Percentiles rank a stretch among this genome's conserved stretches.
Evolutionary conservation across 345 rosid genomes (phyloP).

Genomic region (Populus tremula): DNA sequence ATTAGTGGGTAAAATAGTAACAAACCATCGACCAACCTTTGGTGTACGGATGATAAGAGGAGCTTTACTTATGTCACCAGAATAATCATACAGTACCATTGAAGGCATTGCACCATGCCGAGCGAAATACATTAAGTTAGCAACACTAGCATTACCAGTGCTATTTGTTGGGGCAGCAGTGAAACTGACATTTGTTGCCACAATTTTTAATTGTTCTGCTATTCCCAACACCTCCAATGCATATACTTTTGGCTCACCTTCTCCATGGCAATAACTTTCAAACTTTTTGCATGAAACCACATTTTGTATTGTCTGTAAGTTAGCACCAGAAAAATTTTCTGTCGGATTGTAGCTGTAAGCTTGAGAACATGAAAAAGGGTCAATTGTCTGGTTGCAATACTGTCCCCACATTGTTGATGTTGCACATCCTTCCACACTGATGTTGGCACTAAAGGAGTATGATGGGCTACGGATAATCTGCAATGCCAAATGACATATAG

Average conservation of each 20-base stretch:
- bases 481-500: slow-evolving; percentile 23
- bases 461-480: slow-evolving; percentile 72
- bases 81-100: slow-evolving; percentile 58
- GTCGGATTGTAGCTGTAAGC: slow-evolving; percentile 35
- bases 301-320: slow-evolving; percentile 32
- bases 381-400: slow-evolving; percentile 78
- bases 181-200: slow-evolving; percentile 37
- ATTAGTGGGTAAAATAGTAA: slow-evolving; percentile 52
- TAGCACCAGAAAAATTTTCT: slow-evolving; percentile 19
- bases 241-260: slow-evolving; percentile 58
- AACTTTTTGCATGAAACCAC: slow-evolving; percentile 57
- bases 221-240: slow-evolving; percentile 56
- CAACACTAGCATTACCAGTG: slow-evolving; percentile 23
- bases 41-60: slow-evolving; percentile 67
- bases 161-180: slow-evolving; percentile 33
- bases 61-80: slow-evolving; percentile 48
- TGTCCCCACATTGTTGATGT: slow-evolving; percentile 73
- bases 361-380: slow-evolving; percentile 59
- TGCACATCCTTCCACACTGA: slow-evolving; percentile 83
- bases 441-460: slow-evolving; percentile 74
- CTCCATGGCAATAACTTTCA: slow-evolving; percentile 51
- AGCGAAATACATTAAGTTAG: slow-evolving; percentile 54
- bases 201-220: slow-evolving; percentile 56
- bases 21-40: slow-evolving; percentile 75
- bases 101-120: slow-evolving; percentile 84